Evolutionary conservation across 2,329 filamentous ascomycete species (phyloP), one percentile per base, ranked within the genome.

Genomic region (Ophiostoma sp.): DNA sequence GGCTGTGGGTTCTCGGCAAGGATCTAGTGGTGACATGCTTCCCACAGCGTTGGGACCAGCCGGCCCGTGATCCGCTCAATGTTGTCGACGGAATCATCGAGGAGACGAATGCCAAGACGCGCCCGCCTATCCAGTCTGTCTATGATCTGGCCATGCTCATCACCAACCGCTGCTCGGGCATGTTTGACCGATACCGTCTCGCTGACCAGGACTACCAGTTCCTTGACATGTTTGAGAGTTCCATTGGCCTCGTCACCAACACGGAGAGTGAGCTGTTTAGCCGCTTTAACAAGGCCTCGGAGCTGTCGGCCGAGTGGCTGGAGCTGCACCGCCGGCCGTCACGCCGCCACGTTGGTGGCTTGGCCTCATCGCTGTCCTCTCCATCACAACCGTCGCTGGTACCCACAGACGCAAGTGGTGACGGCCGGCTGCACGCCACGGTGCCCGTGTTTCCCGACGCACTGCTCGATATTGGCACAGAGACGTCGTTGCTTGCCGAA

Each of bases 161-260:
- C 74, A 88, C 88, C 1, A 84, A 85, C 74, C 83, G 89, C 57
- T 89, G 89, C 79, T 87, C 85, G 8, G 88, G 87, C 4, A 84
- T 88, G 45, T 91, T 91, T 76, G 88, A 90, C 76, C 84, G 88
- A 7, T 87, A 89, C 74, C 84, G 85, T 3, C 82, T 87, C 68
- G 86, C 85, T 28, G 86, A 90, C 75, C 88, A 89, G 72, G 84
- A 89, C 39, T 90, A 88, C 69, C 88, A 90, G 74, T 91, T 92
- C 70, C 78, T 91, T 0, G 89, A 91, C 75, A 91, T 91, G 87
- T 92, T 92, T 74, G 89, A 91, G 76, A 85, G 85, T 17, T 88
- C 86, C 1, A 90, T 92, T 57, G 90, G 89, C 12, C 80, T 79
- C 1, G 81, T 85, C 1, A 87, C 85, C 28, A 85, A 85, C 78